Percentiles rank a stretch among this genome's conserved stretches.
These are phyloP conservation scores for Didymella keratinophila DNA, from an alignment of 2,329 filamentous ascomycete genomes.

Conservation along the genomic window DNA sequence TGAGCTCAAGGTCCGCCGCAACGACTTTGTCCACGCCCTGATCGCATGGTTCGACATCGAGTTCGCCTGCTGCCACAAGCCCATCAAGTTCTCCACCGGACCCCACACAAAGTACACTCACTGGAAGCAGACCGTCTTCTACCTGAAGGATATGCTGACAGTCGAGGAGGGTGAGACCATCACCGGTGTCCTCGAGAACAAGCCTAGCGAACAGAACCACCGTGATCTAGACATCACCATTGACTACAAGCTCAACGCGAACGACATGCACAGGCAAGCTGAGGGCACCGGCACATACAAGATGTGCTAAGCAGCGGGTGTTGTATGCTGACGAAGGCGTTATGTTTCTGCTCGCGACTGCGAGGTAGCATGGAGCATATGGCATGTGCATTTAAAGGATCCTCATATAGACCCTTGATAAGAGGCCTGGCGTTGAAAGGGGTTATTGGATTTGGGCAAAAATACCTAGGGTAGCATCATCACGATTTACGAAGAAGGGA, in stretches of 20 bases:
- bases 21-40: constrained; percentile 94
- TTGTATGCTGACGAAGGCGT: constrained; percentile 2
- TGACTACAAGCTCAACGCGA: constrained; percentile 79
- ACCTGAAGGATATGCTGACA: constrained; percentile 90
- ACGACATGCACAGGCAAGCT: constrained; percentile 73
- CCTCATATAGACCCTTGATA: constrained; percentile 18
- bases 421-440: constrained; percentile 20
- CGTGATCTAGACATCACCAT: constrained; percentile 93
- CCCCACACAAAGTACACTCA: constrained; percentile 99
- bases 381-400: constrained; percentile 21
- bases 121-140: constrained; percentile 99
- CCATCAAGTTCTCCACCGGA: constrained; percentile 93
- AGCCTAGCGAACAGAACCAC: constrained; percentile 92
- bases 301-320: constrained; percentile 56
- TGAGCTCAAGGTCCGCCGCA: constrained; percentile 77
- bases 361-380: constrained; percentile 6
- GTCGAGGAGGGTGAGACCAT: constrained; percentile 88
- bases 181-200: constrained; percentile 76
- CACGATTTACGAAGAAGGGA: constrained; percentile 47
- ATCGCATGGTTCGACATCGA: constrained; percentile 99
- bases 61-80: constrained; percentile 98
- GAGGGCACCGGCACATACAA: constrained; percentile 81
- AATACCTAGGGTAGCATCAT: constrained; percentile 45
- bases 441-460: constrained; percentile 24
- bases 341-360: constrained; percentile 4